phyloP scores from a whole-genome alignment of 768 basidiomycete genomes.

The Chalciporus chontae region DNA sequence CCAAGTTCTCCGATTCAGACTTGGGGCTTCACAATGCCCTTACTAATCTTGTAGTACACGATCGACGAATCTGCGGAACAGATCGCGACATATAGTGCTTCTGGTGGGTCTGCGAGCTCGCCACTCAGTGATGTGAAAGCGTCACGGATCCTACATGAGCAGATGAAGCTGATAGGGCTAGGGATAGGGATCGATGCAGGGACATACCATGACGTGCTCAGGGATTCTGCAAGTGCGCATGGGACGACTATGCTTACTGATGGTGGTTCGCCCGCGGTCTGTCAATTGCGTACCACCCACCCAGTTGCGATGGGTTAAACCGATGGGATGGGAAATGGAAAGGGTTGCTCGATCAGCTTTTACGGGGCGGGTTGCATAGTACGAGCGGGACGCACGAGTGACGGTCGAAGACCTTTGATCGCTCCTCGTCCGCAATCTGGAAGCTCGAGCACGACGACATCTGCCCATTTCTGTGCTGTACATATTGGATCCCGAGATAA shows the following conservation, averaged over 20 bases:
- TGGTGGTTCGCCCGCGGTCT: slow-evolving; percentile 42
- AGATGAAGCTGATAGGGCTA: not conserved
- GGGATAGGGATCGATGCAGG: not conserved
- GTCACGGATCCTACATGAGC: slow-evolving; percentile 46
- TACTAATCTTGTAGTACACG: slow-evolving; percentile 80
- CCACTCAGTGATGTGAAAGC: slow-evolving; percentile 50
- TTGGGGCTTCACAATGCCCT: slow-evolving; percentile 72
- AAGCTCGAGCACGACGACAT: slow-evolving; percentile 62
- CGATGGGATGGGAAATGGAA: not conserved
- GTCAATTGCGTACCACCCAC: not conserved
- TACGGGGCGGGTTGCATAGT: not conserved
- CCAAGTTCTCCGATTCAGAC: slow-evolving; percentile 33
- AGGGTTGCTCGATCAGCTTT: not conserved
- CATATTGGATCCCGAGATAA: not conserved
- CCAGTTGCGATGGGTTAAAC: not conserved
- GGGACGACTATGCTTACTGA: slow-evolving; percentile 47
- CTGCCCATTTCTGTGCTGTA: slow-evolving; percentile 70
- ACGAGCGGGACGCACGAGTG: slow-evolving; percentile 37
- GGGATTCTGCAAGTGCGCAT: slow-evolving; percentile 61
- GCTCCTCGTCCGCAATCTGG: slow-evolving; percentile 49
- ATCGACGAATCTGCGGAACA: slow-evolving; percentile 76
- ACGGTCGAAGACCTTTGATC: slow-evolving; percentile 54
- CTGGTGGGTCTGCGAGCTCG: slow-evolving; percentile 23
- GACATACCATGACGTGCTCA: slow-evolving; percentile 60
- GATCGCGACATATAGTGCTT: slow-evolving; percentile 64